Base-by-base conservation (phyloP, 257 asterid species). In the Nicotiana sylvestris region DNA sequence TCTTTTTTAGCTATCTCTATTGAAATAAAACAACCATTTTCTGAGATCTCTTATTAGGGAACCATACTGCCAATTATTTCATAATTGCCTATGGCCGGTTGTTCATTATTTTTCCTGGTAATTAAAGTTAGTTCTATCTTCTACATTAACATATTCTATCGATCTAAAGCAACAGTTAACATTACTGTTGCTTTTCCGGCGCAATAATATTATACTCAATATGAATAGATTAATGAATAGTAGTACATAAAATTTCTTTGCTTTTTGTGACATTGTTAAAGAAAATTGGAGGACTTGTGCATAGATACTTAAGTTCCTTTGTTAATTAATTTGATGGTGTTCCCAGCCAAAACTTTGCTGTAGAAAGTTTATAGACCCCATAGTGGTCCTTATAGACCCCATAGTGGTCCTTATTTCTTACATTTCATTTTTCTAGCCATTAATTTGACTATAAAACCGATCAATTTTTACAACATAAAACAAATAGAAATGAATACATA, bases 141-240 rank as follows among this genome's bases (percentile, higher is more conserved):
- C 53, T 43, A 70, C 46, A 43, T 69, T 43, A 70, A 70, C 35
- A 43, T 11, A 69, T 9, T 69, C 9, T 39, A 21, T 43, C 60
- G 6, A 72, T 72, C 37, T 46, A 46, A 43, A 43, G 35, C 67
- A 62, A 62, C 68, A 25, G 17, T 70, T 46, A 21, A 43, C 55
- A 35, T 35, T 35, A 68, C 78, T 72, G 37, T 72, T 72, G 78
- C 78, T 72, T 72, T 72, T 72, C 60, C 78, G 60, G 78, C 60
- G 60, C 60, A 72, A 9, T 43, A 43, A 72, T 39, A 21, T 70
- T 16, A 70, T 70, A 43, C 12, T 70, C 25, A 21, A 70, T 39
- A 70, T 18, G 35, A 70, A 70, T 70, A 70, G 12, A 70, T 43
- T 69, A 37, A 18, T 69, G 51, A 69, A 37, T 43, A 39, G 10